Evolutionary conservation across 1,284 basidiomycete species (phyloP).

Genomic region (Ustilago loliicola): DNA sequence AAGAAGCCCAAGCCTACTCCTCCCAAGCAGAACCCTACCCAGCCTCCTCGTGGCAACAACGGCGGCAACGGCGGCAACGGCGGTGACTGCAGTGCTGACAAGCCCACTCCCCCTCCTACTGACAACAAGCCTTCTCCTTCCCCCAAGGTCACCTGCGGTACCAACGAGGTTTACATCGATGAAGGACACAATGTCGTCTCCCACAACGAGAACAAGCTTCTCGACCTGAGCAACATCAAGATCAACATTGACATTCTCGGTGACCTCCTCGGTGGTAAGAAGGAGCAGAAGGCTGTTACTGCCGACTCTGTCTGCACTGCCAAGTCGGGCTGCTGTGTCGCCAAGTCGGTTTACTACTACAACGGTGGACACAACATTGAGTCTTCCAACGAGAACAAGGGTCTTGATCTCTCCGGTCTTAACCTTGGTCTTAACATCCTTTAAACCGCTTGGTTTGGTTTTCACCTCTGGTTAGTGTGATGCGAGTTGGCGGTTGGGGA

Average conservation of each 20-base stretch:
- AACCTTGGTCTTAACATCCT: constrained; percentile 51
- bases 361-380: constrained; percentile 51
- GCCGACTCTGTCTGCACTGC: constrained; percentile 34
- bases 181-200: constrained; percentile 56
- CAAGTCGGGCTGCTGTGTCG: constrained; percentile 42
- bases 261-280: constrained; percentile 25
- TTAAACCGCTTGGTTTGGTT: neutral
- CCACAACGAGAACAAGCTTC: constrained; percentile 44
- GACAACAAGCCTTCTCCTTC: constrained; percentile 14
- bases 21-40: constrained; percentile 21
- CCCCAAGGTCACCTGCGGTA: constrained; percentile 26
- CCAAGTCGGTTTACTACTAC: constrained; percentile 48
- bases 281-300: constrained; percentile 30
- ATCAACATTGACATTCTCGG: constrained; percentile 38
- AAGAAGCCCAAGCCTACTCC: constrained; percentile 46
- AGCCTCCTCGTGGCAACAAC: constrained; percentile 3
- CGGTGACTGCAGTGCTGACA: constrained; percentile 5
- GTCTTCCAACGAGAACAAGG: constrained; percentile 44
- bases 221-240: constrained; percentile 41
- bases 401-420: constrained; percentile 36
- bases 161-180: constrained; percentile 40
- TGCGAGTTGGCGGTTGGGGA: neutral
- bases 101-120: constrained; percentile 9
- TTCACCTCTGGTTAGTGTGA: neutral
- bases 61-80: neutral